Evolutionary conservation across 306 rosid genomes (phyloP), one percentile per base, ranked within the genome.

Genomic region (Sicyos baderoa): DNA sequence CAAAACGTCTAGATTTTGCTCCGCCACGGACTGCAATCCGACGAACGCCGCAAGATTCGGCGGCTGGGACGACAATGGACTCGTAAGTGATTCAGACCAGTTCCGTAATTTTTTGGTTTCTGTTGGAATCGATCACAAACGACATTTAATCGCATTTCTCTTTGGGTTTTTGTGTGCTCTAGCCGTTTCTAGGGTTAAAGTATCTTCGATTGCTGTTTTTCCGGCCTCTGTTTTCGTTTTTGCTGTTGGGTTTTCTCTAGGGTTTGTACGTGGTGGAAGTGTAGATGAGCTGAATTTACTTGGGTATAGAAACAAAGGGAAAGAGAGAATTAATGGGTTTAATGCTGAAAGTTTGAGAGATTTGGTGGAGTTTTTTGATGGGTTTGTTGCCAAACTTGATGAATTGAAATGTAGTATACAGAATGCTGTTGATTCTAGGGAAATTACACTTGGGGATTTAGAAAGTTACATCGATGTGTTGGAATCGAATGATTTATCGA

Each of bases 171-270:
- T 84, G n/a, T 86, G 94, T 66, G 96, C 99, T 19, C 59, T 90
- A 76, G 91, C 94, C 45, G 84, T 93, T 79, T 85, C 91, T 72
- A 88, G 96, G 81, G 90, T 93, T 80, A 88, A 70, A 80, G 83
- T 93, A 68, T 90, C 96, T n/a, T 85, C 97, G 10, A 77, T 88
- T 65, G 45, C 85, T 45, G 80, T 93, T 42, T 77, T 93, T 70
- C 97, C 99, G 2, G 94, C 89, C 71, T 86, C 90, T 6, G 83
- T 79, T 71, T 78, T 90, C 72, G 75, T 90, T 76, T 88, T 93
- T 54, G 90, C 87, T 2, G 6, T 79, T 80, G 99, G 97, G 50
- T 93, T 86, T 76, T 66, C 82, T 2, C 59, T 85, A 69, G 99
- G 94, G 77, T 74, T 85, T 73, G 79, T 89, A 40, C 90, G 87